Evolutionary conservation across 2,329 filamentous ascomycete species (phyloP), one percentile per base, ranked within the genome.

Genomic region (Fusarium floridanum): DNA sequence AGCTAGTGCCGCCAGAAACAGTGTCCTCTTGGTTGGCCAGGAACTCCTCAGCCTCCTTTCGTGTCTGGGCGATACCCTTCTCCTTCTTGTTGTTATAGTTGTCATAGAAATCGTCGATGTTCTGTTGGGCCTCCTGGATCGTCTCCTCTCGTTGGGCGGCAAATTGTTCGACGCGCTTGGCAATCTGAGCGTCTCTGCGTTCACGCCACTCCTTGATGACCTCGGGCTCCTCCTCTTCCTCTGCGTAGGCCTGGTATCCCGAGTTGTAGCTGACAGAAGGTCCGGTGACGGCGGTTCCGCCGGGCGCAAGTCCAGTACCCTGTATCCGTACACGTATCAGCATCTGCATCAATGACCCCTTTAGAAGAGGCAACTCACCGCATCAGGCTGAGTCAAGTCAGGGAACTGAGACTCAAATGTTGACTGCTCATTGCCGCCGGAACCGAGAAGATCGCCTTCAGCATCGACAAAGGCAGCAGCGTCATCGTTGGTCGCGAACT

Each of bases 11-110:
- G 61, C 97, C 97, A 12, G 94, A 94, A 27, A 95, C 94, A 43
- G 95, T 98, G 83, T 98, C 95, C 83, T 99, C 96, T 70, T 95
- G 91, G 83, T 88, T 95, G 64, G 90, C 92, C 56, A 98, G 86
- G 84, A 98, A 99, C 81, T 98, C 92, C 80, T 98, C 96, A 8
- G 96, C 97, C 78, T 99, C 97, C 83, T 94, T 93, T 79, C 93
- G 91, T 66, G 96, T 97, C 86, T 97, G 94, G 24, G 93, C 88
- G 77, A 98, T 93, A 69, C 90, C 91, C 89, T 98, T 98, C 83
- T 99, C 97, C 83, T 97, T 96, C 87, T 98, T 98, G 84, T 93
- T 92, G 87, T 98, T 98, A 88, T 99, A 99, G 85, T 98, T 98
- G 82, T 98, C 95, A 88, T 99, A 99, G 86, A 98, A 99, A 83